Evolutionary conservation across 768 basidiomycete genomes (phyloP).

Genomic region (Russula brevipes): DNA sequence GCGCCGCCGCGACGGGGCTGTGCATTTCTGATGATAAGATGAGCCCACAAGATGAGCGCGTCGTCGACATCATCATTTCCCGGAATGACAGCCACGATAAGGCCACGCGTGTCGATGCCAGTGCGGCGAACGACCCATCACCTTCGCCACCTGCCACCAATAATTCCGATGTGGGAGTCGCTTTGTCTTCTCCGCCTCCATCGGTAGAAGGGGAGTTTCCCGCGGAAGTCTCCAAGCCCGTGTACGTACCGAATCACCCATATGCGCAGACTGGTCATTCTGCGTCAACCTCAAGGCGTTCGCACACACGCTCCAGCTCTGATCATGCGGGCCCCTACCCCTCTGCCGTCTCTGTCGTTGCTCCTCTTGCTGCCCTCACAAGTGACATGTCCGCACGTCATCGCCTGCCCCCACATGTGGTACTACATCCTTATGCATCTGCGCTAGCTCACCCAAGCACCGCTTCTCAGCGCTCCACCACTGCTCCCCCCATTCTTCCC

Average conservation of each 20-base stretch:
- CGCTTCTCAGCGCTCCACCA: not conserved
- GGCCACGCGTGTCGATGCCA: not conserved
- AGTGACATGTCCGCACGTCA: slow-evolving; percentile 36
- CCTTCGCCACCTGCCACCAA: slow-evolving; percentile 31
- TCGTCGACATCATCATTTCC: slow-evolving; percentile 13
- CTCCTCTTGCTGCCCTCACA: slow-evolving; percentile 15
- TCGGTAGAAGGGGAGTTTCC: slow-evolving; percentile 26
- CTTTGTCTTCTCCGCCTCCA: slow-evolving; percentile 37
- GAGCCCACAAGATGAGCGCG: slow-evolving; percentile 12
- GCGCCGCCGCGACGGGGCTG: slow-evolving; percentile 31
- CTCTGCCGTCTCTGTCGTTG: slow-evolving; percentile 28
- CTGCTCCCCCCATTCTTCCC: not conserved
- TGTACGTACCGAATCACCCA: slow-evolving; percentile 34
- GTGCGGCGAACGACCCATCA: slow-evolving; percentile 24
- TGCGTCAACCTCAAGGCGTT: slow-evolving; percentile 17
- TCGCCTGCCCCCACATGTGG: slow-evolving; percentile 33
- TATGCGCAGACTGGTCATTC: slow-evolving; percentile 32
- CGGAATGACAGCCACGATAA: slow-evolving; percentile 17
- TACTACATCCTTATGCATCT: slow-evolving; percentile 23
- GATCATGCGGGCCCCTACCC: slow-evolving; percentile 42
- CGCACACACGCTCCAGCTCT: slow-evolving; percentile 28
- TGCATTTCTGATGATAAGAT: slow-evolving; percentile 28
- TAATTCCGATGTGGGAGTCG: slow-evolving; percentile 38
- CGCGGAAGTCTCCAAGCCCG: slow-evolving; percentile 23
- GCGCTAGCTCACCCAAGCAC: not conserved